Percentiles rank a stretch among this genome's conserved stretches.
These are phyloP conservation scores for Erythrobasidium hasegawianum DNA, from an alignment of 1,284 basidiomycete species.

Conservation along the genomic window DNA sequence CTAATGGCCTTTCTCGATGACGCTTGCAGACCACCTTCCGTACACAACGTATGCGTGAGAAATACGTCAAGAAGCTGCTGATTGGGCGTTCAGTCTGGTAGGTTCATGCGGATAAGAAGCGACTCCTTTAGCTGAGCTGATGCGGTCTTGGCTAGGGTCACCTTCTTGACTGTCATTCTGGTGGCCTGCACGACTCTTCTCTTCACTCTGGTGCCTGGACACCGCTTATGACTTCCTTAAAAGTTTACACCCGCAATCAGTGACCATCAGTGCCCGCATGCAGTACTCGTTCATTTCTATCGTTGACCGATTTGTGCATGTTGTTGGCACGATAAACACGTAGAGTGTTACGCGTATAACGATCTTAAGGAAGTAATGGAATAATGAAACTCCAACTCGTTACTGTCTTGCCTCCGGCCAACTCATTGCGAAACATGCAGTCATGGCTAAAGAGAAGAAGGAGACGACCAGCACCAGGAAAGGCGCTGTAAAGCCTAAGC, in stretches of 20 bases:
- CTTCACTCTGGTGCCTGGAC: conserved; percentile 88
- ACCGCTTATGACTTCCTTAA: conserved; percentile 60
- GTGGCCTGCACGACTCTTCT: conserved; percentile 73
- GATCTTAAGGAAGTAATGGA: too few relatives aligned
- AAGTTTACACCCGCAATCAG: too few relatives aligned
- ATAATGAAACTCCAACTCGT: too few relatives aligned
- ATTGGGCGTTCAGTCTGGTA: conserved; percentile 78
- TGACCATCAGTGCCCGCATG: too few relatives aligned
- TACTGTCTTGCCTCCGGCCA: neutral
- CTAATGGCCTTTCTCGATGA: too few relatives aligned
- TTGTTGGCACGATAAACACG: too few relatives aligned
- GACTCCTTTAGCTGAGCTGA: too few relatives aligned
- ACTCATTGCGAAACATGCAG: neutral
- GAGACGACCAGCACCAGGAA: neutral
- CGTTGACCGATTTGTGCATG: too few relatives aligned
- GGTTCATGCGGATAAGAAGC: conserved; percentile 53
- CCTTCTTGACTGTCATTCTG: conserved; percentile 61
- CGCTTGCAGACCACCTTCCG: conserved; percentile 77
- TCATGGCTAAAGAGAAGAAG: conserved; percentile 1
- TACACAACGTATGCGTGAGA: conserved; percentile 79
- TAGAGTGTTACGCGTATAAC: too few relatives aligned
- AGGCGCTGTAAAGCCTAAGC: neutral
- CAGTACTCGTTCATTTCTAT: too few relatives aligned
- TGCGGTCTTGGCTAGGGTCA: too few relatives aligned
- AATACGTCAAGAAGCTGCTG: conserved; percentile 84